Evolutionary conservation across 441 rosid species (phyloP).

Genomic region (Erysimum pusillum): DNA sequence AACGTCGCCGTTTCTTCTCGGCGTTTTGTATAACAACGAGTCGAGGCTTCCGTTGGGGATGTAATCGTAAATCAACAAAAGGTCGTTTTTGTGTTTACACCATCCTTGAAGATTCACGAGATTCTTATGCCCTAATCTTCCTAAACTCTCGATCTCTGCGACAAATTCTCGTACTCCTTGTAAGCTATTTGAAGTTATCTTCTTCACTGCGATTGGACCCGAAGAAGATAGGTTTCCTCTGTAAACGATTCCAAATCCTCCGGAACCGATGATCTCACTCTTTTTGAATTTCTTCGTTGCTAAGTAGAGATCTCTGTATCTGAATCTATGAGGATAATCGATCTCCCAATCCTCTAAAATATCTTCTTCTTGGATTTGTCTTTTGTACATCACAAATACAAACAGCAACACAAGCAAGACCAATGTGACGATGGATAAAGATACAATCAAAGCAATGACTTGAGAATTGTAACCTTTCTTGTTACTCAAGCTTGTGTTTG

Average conservation of each 20-base stretch:
- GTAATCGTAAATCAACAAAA: slow-evolving; percentile 72
- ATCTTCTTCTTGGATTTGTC: slow-evolving; percentile 39
- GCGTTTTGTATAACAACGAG: slow-evolving; percentile 47
- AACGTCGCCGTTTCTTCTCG: slow-evolving; percentile 28
- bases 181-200: slow-evolving; percentile 58
- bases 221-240: slow-evolving; percentile 55
- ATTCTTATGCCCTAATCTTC: slow-evolving; percentile 67
- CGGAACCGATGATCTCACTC: slow-evolving; percentile 64
- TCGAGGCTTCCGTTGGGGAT: slow-evolving; percentile 74
- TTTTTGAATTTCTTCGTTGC: slow-evolving; percentile 72
- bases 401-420: slow-evolving; percentile 49
- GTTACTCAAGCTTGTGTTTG: slow-evolving; percentile 21
- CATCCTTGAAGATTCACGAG: slow-evolving; percentile 81
- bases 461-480: slow-evolving; percentile 38
- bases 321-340: slow-evolving; percentile 76
- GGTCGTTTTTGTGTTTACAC: slow-evolving; percentile 68
- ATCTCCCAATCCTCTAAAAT: slow-evolving; percentile 74
- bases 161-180: slow-evolving; percentile 79
- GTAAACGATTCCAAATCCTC: slow-evolving; percentile 76
- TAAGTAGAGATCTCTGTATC: slow-evolving; percentile 60
- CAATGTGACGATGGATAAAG: slow-evolving; percentile 42
- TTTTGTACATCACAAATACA: slow-evolving; percentile 35
- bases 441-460: slow-evolving; percentile 52
- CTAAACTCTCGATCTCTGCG: slow-evolving; percentile 79
- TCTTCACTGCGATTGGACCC: slow-evolving; percentile 66